Conservation (phyloP, 2,329 filamentous ascomycete genomes). For the Xylariales sp. region DNA sequence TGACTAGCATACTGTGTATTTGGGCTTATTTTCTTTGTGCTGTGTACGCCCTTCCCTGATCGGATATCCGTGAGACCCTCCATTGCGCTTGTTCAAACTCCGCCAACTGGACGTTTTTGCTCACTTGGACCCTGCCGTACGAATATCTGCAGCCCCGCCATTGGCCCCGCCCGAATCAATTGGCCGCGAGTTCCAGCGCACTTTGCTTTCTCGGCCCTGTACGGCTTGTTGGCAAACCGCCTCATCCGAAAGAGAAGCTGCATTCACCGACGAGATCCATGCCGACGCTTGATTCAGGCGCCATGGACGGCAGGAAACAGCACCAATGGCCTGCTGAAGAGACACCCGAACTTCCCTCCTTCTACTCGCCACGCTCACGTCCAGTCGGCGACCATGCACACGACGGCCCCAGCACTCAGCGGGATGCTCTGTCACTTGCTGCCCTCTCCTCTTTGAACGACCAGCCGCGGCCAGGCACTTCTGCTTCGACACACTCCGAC, state of each 20-base stretch:
- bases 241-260: background rate
- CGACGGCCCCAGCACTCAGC: constrained; percentile 9
- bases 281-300: constrained; percentile 8
- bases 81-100: too few relatives aligned
- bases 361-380: constrained; percentile 39
- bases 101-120: too few relatives aligned
- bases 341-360: constrained; percentile 36
- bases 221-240: too few relatives aligned
- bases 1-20: too few relatives aligned
- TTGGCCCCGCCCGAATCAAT: too few relatives aligned
- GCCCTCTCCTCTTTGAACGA: constrained; percentile 10
- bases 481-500: constrained; percentile 3
- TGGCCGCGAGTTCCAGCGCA: too few relatives aligned
- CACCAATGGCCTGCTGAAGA: constrained; percentile 23
- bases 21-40: too few relatives aligned
- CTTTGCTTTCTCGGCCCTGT: too few relatives aligned
- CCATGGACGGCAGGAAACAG: constrained; percentile 6
- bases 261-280: constrained; percentile 2
- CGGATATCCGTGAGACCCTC: too few relatives aligned
- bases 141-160: too few relatives aligned
- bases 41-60: too few relatives aligned
- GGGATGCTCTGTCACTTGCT: constrained; percentile 33
- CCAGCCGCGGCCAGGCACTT: constrained; percentile 1
- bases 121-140: too few relatives aligned
- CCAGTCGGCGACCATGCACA: constrained; percentile 15